Base-by-base conservation (phyloP, 495 filamentous ascomycete species). In the Xylaria acuta region DNA sequence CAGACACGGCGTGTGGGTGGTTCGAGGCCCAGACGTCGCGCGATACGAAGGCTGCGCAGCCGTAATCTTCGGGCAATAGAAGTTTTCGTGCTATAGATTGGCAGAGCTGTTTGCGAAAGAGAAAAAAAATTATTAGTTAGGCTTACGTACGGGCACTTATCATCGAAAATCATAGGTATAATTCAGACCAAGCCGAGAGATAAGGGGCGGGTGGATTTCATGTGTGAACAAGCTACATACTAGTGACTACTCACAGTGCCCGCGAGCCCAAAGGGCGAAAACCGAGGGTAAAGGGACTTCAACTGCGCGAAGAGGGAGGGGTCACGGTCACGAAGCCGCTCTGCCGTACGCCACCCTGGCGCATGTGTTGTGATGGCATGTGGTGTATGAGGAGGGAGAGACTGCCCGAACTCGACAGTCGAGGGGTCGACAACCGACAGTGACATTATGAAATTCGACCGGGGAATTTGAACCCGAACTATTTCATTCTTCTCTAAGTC, bases 251-350 rank as follows among this genome's bases (percentile, higher is more conserved):
- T 58, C 41, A 73, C 72, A 7, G 14, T 34, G 8, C 30, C 66
- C 20, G 58, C 1, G 27, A 80, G 67, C 20, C 72, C 64, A 49
- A 80, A 82, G 9, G 81, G 78, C 0, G 72, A 69, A 75, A 87
- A 85, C 2, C 84, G 75, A 5, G 85, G 85, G 74, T 86, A 87
- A 58, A 85, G 73, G 56, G 77, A 80, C 36, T 72, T 77, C 0
- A 86, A 63, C 18, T 34, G 12, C 18, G 18, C 38, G 8, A 84
- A n/a, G 18, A 84, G 12, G 0, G 71, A 60, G 0, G 56, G 41
- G 47, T 86, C 83, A 30, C 80, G 76, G 5, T 80, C 72, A 34
- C 80, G 77, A 27, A 84, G 74, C 3, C 51, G 60, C 18, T 77
- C 65, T 16, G 78, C 71, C 5, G 72, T 66, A 8, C 77, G 74